Conservation (phyloP, 257 asterid species). For the Ajuga chamaepitys region DNA sequence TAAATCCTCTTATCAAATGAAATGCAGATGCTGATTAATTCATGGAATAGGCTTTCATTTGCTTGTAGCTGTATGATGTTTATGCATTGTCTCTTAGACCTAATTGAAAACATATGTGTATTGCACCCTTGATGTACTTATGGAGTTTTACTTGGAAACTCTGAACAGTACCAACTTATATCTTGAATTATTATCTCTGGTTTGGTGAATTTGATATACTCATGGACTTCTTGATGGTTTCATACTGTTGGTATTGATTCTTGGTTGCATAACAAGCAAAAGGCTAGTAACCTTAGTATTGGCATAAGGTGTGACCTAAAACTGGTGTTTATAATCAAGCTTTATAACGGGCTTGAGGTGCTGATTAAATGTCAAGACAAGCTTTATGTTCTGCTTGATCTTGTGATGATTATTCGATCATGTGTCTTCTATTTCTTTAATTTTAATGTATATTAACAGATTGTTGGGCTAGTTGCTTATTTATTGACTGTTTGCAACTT, state of each 20-base stretch:
- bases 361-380: background rate
- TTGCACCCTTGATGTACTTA: slow-evolving; percentile 7
- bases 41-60: too few species aligned
- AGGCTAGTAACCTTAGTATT: background rate
- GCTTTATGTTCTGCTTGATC: slow-evolving; percentile 5
- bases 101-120: background rate
- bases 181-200: background rate
- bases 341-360: background rate
- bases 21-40: too few species aligned
- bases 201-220: background rate
- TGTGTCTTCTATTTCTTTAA: background rate
- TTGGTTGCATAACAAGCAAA: background rate
- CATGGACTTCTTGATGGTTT: background rate
- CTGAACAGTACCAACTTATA: background rate
- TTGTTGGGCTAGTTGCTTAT: background rate
- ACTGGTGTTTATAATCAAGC: slow-evolving; percentile 4
- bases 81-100: background rate
- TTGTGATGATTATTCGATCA: slow-evolving; percentile 7
- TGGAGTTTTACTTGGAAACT: background rate
- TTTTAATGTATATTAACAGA: background rate
- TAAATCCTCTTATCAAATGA: too few species aligned
- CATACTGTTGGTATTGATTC: background rate
- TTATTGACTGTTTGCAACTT: background rate
- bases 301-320: slow-evolving; percentile 1
- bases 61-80: too few species aligned